A percentile compares a stretch with the other conserved stretches of the same genome.
phyloP scores from a whole-genome alignment of 2,329 filamentous ascomycete genomes.

The Diaporthe velutina region DNA sequence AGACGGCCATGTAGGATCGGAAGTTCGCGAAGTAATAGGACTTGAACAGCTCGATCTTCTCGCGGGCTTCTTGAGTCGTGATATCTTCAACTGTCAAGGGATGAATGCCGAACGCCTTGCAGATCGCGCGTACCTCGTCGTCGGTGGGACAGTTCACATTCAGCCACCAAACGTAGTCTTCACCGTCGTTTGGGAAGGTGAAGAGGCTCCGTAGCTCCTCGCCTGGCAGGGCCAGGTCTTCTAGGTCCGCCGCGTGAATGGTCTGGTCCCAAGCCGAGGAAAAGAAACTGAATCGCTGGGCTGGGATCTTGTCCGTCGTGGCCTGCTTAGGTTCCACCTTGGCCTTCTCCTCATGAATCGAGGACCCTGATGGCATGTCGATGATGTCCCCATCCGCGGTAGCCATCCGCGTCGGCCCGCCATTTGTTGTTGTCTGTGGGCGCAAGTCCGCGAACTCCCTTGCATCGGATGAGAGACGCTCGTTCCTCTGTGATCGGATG shows the following conservation, averaged over 20 bases:
- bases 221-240: slow-evolving; percentile 88
- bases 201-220: slow-evolving; percentile 93
- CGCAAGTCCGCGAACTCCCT: slow-evolving; percentile 74
- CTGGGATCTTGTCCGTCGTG: slow-evolving; percentile 50
- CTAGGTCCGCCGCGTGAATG: slow-evolving; percentile 90
- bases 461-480: slow-evolving; percentile 54
- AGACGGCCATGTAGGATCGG: slow-evolving; percentile 86
- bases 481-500: slow-evolving; percentile 65
- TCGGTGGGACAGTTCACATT: slow-evolving; percentile 92
- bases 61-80: slow-evolving; percentile 91
- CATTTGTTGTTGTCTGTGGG: slow-evolving; percentile 48
- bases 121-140: slow-evolving; percentile 88
- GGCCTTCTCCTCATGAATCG: slow-evolving; percentile 62
- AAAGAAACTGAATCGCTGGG: slow-evolving; percentile 89
- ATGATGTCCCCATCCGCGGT: slow-evolving; percentile 70
- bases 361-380: slow-evolving; percentile 63
- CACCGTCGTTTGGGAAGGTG: slow-evolving; percentile 70
- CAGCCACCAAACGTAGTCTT: slow-evolving; percentile 96
- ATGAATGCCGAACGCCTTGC: slow-evolving; percentile 95
- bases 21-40: slow-evolving; percentile 99
- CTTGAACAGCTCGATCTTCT: slow-evolving; percentile 98
- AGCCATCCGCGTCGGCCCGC: slow-evolving; percentile 52
- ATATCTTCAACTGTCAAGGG: slow-evolving; percentile 97
- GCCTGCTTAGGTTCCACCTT: slow-evolving; percentile 49
- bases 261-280: slow-evolving; percentile 95